phyloP scores from a whole-genome alignment of 148 eudicot genomes.

The Rheum nobile region DNA sequence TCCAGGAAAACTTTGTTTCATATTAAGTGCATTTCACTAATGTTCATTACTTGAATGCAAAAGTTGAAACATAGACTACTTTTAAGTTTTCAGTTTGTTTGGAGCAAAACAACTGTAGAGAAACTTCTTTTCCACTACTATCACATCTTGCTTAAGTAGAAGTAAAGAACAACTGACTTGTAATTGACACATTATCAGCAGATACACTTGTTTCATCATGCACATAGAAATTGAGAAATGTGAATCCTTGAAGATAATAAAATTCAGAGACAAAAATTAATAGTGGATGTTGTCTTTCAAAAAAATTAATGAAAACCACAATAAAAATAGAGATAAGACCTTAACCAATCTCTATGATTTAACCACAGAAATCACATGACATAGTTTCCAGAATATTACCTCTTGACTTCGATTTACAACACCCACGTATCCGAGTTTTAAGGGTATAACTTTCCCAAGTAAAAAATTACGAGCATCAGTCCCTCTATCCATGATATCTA shows the following conservation, averaged over 20 bases:
- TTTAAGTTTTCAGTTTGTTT: not conserved
- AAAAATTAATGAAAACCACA: not conserved
- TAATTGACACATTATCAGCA: not conserved
- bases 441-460: constrained; percentile 44
- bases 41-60: not conserved
- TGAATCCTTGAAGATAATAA: not conserved
- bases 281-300: not conserved
- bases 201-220: not conserved
- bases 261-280: not conserved
- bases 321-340: not conserved
- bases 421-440: constrained; percentile 47
- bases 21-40: not conserved
- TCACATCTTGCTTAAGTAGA: too few species aligned
- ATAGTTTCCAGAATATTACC: constrained; percentile 19
- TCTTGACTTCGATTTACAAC: constrained; percentile 58
- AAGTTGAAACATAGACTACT: not conserved
- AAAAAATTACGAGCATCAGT: constrained; percentile 45
- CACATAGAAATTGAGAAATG: not conserved
- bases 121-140: too few species aligned
- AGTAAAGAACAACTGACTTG: not conserved
- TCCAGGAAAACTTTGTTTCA: not conserved
- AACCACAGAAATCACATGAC: not conserved
- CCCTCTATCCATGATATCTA: constrained; percentile 54
- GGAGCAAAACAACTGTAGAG: not conserved
- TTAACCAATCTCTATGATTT: not conserved